Evolutionary conservation across 139 green algal species (phyloP), one percentile per base, ranked within the genome.

Genomic region (Chlorella sp.): DNA sequence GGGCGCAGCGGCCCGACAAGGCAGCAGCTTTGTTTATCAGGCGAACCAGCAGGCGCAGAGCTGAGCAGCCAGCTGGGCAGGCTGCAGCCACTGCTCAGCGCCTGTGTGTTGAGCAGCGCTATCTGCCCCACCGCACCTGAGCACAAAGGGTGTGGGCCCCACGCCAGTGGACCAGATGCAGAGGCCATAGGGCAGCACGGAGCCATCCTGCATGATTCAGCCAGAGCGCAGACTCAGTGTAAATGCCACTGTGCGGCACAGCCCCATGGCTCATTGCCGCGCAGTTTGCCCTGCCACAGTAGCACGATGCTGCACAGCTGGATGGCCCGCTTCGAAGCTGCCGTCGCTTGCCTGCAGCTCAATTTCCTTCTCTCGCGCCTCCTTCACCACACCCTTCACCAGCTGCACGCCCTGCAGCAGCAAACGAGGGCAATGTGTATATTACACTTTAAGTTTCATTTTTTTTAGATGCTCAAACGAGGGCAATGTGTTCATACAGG

Each of bases 161-260:
- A 98, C 94, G 0, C 95, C 95, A 1, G 96, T 98, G 82, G 86
- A 93, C 96, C 96, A 98, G 7, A 98, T 95, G 73, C 94, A 95
- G 36, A 98, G 73, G 8, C 96, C 96, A 84, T 92, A 98, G 58
- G 91, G 89, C 11, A 98, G 87, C 1, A 91, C 86, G 5, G 88
- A 86, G 44, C 91, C 92, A 65, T 95, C 91, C 81, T 87, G 91
- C 54, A 72, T 32, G 2, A 24, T 54, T 54, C 11, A 11, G 11
- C 46, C 46, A 54, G 46, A 11, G 46, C 8, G 46, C 46, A 14
- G 58, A n/a, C 9, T 28, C 58, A 28, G 9, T 9, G 3, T 48
- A 30, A 3, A 30, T 38, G 26, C 11, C 69, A 32, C 16, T n/a
- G n/a, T n/a, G n/a, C n/a, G n/a, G n/a, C n/a, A n/a, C n/a, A n/a